These are phyloP conservation scores for Guillardia theta DNA, from an alignment of 78 protist species.

Conservation along the genomic window DNA sequence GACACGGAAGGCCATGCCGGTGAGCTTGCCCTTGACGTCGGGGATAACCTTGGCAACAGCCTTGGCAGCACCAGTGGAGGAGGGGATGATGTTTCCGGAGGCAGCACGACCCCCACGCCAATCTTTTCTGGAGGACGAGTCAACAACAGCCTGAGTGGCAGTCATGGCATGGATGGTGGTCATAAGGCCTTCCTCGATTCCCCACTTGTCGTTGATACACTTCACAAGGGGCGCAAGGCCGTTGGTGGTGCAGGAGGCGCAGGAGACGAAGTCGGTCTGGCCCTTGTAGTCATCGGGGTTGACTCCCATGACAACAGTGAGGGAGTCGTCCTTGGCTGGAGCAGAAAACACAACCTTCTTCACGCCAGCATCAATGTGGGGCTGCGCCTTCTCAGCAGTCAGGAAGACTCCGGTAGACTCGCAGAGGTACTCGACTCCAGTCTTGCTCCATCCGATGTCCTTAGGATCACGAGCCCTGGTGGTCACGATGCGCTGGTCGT, in stretches of 20 bases:
- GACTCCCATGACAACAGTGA: slow-evolving; percentile 98
- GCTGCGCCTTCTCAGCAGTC: slow-evolving; percentile 73
- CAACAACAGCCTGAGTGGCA: slow-evolving; percentile 98
- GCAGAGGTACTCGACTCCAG: slow-evolving; percentile 80
- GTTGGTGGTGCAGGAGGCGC: slow-evolving; percentile 99
- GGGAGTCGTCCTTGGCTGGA: slow-evolving; percentile 93
- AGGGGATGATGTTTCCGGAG: slow-evolving; percentile 96
- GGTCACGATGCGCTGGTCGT: slow-evolving; percentile 81
- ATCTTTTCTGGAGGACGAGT: slow-evolving; percentile 89
- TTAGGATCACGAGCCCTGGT: slow-evolving; percentile 39
- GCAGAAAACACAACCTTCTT: slow-evolving; percentile 97
- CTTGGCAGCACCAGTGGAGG: slow-evolving; percentile 99
- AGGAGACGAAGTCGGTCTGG: slow-evolving; percentile 78
- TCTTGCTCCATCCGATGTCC: slow-evolving; percentile 49
- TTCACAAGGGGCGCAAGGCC: slow-evolving; percentile 99
- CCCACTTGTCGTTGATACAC: slow-evolving; percentile 92
- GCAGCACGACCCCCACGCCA: slow-evolving; percentile 98
- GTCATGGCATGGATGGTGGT: slow-evolving; percentile 99
- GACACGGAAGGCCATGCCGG: slow-evolving; percentile 99
- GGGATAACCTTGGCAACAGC: slow-evolving; percentile 97
- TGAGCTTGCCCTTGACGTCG: slow-evolving; percentile 92
- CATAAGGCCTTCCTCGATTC: slow-evolving; percentile 96
- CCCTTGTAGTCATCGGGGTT: slow-evolving; percentile 81
- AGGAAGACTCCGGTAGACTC: slow-evolving; percentile 99
- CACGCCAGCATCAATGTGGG: slow-evolving; percentile 81